Base-by-base conservation (phyloP, 2,329 filamentous ascomycete genomes). In the Beauveria caledonica region DNA sequence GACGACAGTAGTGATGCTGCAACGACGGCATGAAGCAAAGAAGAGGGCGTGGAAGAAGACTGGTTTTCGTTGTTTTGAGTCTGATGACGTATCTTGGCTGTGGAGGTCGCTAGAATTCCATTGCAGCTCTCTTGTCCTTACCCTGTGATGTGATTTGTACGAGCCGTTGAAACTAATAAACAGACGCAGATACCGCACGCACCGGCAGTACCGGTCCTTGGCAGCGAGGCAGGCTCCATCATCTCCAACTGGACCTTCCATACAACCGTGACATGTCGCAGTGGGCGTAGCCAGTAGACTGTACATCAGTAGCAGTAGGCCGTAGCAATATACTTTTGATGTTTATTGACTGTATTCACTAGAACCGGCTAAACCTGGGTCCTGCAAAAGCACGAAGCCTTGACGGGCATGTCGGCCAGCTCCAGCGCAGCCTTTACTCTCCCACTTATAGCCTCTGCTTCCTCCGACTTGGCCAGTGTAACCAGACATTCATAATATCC, bases 401-500 rank as follows among this genome's bases (percentile, higher is more conserved):
- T 64, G 19, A 89, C 76, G 0, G 76, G 74, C n/a, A 89, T 79
- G 74, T 89, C 86, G 1, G 86, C 84, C 42, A 78, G 73, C 2
- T 78, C 80, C 62, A 79, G 62, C 1, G 83, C 83, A 53, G 77
- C 63, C 55, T 75, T 74, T 63, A 89, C 66, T 67, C 80, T 77
- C 58, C 75, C 68, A 45, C 71, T 64, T 13, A 73, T 60, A 5
- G 67, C 66, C 5, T 64, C 60, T 1, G 78, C 78, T 61, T 80
- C 77, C 0, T 65, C 67, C 1, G 50, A 51, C n/a, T 77, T 72
- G 0, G 81, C 84, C 5, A 71, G 69, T 62, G 75, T 81, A 3
- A 78, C 64, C 53, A 91, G 68, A 67, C 88, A 89, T 72, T 92
- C 88, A 64, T 89, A 80, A 64, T 85, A 87, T 0, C 88, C 89